phyloP scores from a whole-genome alignment of 2,329 filamentous ascomycete genomes.

The Phoma herbarum region DNA sequence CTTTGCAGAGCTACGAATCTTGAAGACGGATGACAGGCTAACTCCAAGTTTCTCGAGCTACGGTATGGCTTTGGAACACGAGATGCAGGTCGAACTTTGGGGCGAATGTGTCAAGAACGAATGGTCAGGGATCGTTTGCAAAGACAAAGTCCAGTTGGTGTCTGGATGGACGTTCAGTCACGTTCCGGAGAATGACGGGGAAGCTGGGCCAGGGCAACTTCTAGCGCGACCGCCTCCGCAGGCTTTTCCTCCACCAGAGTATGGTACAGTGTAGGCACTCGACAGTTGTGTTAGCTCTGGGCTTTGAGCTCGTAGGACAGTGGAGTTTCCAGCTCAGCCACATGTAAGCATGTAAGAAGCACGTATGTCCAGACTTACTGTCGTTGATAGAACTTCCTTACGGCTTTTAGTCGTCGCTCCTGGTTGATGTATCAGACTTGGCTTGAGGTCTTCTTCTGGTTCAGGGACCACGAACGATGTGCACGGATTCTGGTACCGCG shows the following conservation, averaged over 20 bases:
- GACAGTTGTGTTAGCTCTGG: background rate
- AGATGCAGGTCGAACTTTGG: conserved; percentile 37
- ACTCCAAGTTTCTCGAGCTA: conserved; percentile 41
- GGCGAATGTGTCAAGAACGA: conserved; percentile 41
- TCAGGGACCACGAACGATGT: background rate
- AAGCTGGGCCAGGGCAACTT: background rate
- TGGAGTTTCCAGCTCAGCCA: background rate
- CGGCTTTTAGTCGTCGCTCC: background rate
- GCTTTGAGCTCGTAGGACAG: background rate
- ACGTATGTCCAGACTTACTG: background rate
- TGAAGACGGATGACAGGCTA: conserved; percentile 11
- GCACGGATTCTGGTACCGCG: background rate
- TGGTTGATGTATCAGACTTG: background rate
- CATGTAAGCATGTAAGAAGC: background rate
- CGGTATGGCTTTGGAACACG: conserved; percentile 35
- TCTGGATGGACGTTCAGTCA: conserved; percentile 22
- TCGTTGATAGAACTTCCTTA: background rate
- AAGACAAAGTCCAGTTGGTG: conserved; percentile 30
- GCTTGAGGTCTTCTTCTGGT: background rate
- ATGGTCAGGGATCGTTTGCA: conserved; percentile 28
- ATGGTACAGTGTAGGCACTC: conserved; percentile 4
- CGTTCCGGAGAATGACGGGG: background rate
- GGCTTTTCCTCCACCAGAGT: conserved; percentile 20
- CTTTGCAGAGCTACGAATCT: conserved; percentile 19
- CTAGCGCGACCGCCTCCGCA: conserved; percentile 8